Base-by-base conservation (phyloP, 2,329 filamentous ascomycete species). In the Colletotrichum sp. region DNA sequence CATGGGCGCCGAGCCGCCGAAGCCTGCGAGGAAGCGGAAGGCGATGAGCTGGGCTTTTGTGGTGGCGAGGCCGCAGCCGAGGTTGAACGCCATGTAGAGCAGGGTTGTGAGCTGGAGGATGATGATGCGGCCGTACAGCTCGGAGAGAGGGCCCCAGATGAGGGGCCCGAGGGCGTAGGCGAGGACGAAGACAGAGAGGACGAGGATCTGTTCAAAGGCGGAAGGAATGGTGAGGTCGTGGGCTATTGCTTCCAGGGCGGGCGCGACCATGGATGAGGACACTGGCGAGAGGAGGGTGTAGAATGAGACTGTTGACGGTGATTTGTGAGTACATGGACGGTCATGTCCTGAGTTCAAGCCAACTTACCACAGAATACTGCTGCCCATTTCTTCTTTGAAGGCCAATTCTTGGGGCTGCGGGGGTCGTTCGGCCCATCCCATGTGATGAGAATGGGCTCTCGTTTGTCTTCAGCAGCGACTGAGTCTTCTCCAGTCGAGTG, bases 21-120 rank as follows among this genome's bases (percentile, higher is more conserved):
- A 77, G 8, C 87, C 88, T 72, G 84, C 83, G 24, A 89, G 79
- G 67, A 89, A 86, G 6, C 88, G 87, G 77, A 88, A 89, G 6
- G 84, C 83, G 58, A 89, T 83, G 70, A 90, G 81, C 80, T 87
- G 84, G 15, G 79, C 81, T n/a, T 83, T 82, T 61, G 80, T 87
- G 5, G 89, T 83, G 30, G 84, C 84, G 65, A 91, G 86, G 1
- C 90, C 92, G 78, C 92, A 93, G 9, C 87, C 90, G 55, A 92
- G 86, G 79, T 92, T 93, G 82, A 92, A 93, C 15, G 88, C 82
- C 87, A 90, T 2, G 85, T 89, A 92, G n/a, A 90, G 80, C 3
- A 86, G 55, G 69, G 87, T 88, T 79, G 82, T 83, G 55, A 81
- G 36, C 75, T 88, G 85, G 75, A 88, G 85, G 32, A 89, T 79